Evolutionary conservation across 352 stramenopile genomes (phyloP).

Genomic region (Phytophthora rubi): DNA sequence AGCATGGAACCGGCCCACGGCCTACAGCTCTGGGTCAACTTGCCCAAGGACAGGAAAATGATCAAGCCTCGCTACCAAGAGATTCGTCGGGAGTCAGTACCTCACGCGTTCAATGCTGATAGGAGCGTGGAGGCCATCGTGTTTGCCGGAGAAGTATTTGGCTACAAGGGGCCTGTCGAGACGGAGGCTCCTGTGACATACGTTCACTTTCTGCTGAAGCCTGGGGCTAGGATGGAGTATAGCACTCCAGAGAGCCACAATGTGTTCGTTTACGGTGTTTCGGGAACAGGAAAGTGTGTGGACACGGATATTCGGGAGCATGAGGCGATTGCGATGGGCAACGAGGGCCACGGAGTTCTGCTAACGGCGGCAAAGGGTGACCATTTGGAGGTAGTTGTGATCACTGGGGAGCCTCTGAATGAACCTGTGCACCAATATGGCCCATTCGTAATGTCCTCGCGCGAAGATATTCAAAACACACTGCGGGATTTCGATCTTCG

Average conservation of each 20-base stretch:
- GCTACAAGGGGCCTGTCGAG: constrained; percentile 32
- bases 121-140: constrained; percentile 45
- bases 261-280: constrained; percentile 41
- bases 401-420: constrained; percentile 57
- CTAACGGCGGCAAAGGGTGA: constrained; percentile 31
- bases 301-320: constrained; percentile 28
- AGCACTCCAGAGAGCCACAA: constrained; percentile 38
- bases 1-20: constrained; percentile 32
- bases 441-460: constrained; percentile 73
- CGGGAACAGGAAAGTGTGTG: constrained; percentile 23
- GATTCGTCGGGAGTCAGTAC: constrained; percentile 35
- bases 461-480: constrained; percentile 52
- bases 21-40: constrained; percentile 57
- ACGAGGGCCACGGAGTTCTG: constrained; percentile 49
- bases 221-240: constrained; percentile 38
- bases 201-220: constrained; percentile 46
- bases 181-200: constrained; percentile 49
- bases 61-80: constrained; percentile 51
- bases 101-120: constrained; percentile 41
- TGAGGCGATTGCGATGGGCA: constrained; percentile 51
- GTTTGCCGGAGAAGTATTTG: constrained; percentile 50
- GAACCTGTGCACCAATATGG: constrained; percentile 66
- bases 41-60: constrained; percentile 40
- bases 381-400: constrained; percentile 55
- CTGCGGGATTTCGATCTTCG: constrained; percentile 55